Evolutionary conservation across 129 eudicot species (phyloP).

Genomic region (Cynara cardunculus): DNA sequence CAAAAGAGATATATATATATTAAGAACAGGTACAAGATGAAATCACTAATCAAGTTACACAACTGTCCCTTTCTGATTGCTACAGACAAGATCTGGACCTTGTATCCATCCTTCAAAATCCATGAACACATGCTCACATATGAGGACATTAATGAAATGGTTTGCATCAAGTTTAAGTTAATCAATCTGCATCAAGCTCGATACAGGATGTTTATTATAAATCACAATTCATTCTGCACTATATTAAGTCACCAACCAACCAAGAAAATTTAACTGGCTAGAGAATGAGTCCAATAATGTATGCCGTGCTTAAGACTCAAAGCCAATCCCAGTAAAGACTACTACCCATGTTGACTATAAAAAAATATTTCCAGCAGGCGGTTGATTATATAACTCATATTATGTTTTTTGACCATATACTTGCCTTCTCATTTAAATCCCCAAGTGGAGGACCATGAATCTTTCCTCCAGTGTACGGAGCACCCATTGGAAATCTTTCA

Average conservation of each 20-base stretch:
- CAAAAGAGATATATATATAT: not conserved
- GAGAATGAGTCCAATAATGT: not conserved
- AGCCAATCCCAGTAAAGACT: not conserved
- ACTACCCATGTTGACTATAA: not conserved
- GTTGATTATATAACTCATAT: conserved; percentile 17
- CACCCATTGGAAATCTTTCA: conserved; percentile 99
- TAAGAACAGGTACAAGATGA: conserved; percentile 3
- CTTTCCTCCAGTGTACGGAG: conserved; percentile 93
- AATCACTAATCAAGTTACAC: not conserved
- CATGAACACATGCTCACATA: conserved; percentile 15
- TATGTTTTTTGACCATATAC: conserved; percentile 24
- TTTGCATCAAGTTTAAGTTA: conserved; percentile 9
- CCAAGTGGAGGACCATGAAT: conserved; percentile 96
- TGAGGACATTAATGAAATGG: not conserved
- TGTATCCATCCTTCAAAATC: conserved; percentile 18
- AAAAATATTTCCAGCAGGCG: not conserved
- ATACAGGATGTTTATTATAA: not conserved
- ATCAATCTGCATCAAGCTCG: conserved; percentile 7
- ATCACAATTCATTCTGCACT: not conserved
- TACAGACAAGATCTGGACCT: conserved; percentile 3
- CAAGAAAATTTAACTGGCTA: not conserved
- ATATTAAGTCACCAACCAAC: not conserved
- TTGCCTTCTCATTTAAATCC: conserved; percentile 90
- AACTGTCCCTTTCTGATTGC: conserved; percentile 3
- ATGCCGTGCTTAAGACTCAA: not conserved